These are phyloP conservation scores for Saturnispora hagleri DNA, from an alignment of 805 yeast genomes.

Conservation along the genomic window DNA sequence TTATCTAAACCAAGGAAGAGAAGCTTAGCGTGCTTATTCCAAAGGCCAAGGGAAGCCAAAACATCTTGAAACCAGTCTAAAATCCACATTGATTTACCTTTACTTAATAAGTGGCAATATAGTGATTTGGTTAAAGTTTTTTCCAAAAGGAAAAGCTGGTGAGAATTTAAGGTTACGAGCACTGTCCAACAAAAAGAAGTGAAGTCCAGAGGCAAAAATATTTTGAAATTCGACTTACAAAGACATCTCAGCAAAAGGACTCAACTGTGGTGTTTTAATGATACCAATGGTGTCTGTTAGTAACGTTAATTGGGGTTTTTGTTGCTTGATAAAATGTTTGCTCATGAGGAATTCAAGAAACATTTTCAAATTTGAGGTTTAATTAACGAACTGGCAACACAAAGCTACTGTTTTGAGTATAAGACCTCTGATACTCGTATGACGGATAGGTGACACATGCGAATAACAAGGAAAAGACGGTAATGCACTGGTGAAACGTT, in stretches of 20 bases:
- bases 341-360: not conserved
- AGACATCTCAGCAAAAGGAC: no score
- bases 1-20: constrained; percentile 94
- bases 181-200: not conserved
- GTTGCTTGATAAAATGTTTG: not conserved
- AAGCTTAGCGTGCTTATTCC: constrained; percentile 95
- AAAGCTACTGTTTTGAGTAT: no score
- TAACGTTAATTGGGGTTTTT: no score
- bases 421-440: no score
- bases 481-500: no score
- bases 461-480: no score
- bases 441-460: no score
- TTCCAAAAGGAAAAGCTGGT: not conserved
- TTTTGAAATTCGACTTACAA: no score
- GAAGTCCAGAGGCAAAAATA: no score
- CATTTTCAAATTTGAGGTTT: no score
- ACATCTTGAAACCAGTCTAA: constrained; percentile 53
- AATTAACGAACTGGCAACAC: no score
- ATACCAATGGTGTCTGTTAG: no score
- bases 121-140: not conserved
- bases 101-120: not conserved
- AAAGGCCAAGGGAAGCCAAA: constrained; percentile 67
- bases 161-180: not conserved
- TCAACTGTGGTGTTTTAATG: not conserved
- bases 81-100: constrained; percentile 25